Percentiles rank a stretch among this genome's conserved stretches.
Conservation (phyloP, 2,329 filamentous ascomycete genomes). For the Alternaria postmessia region DNA sequence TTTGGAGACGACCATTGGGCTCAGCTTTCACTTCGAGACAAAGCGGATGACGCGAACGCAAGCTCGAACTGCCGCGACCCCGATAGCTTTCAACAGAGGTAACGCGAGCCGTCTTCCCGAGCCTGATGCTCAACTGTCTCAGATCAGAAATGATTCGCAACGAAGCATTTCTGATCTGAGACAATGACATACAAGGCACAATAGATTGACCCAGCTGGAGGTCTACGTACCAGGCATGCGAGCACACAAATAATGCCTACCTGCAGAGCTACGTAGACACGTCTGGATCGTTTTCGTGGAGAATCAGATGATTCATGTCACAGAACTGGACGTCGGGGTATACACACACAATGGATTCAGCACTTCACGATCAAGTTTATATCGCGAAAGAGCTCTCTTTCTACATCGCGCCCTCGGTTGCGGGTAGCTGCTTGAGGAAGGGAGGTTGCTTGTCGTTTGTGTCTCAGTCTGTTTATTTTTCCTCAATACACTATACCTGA, state of each 20-base stretch:
- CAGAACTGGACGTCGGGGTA: not conserved
- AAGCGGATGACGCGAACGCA: not conserved
- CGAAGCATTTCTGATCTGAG: not conserved
- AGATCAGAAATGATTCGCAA: too few relatives aligned
- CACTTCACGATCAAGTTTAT: not conserved
- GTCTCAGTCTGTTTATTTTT: not conserved
- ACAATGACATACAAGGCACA: not conserved
- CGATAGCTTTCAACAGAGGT: not conserved
- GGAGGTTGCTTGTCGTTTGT: not conserved
- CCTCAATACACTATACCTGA: not conserved
- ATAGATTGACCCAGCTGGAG: not conserved
- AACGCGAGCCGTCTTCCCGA: not conserved
- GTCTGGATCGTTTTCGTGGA: not conserved
- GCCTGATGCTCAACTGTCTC: not conserved
- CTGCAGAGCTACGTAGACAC: not conserved
- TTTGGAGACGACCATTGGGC: not conserved
- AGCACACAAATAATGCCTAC: not conserved
- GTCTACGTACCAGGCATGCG: not conserved
- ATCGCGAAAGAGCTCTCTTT: not conserved
- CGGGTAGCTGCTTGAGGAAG: not conserved
- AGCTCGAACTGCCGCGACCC: too few relatives aligned
- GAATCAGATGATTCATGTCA: not conserved
- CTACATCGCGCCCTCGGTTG: not conserved
- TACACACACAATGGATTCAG: not conserved
- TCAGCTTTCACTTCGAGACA: not conserved